phyloP scores from a whole-genome alignment of 2,329 filamentous ascomycete species.

The Aspergillaceae sp. region DNA sequence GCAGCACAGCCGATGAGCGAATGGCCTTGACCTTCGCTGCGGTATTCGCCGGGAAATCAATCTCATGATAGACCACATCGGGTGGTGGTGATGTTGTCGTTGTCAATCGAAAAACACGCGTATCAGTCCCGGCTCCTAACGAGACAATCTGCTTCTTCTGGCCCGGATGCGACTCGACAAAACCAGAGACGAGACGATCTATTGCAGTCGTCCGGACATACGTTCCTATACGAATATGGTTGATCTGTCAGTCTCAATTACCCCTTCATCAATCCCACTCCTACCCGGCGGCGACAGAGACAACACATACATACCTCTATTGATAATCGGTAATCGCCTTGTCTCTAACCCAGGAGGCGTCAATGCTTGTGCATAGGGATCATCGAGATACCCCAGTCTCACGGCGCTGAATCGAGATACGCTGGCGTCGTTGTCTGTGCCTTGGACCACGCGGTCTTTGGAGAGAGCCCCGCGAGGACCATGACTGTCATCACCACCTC shows the following conservation, averaged over 20 bases:
- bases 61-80: constrained; percentile 71
- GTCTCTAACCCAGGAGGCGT: constrained; percentile 43
- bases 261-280: not conserved
- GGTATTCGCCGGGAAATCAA: constrained; percentile 78
- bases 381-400: constrained; percentile 71
- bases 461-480: constrained; percentile 16
- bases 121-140: constrained; percentile 88
- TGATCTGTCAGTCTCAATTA: constrained; percentile 1
- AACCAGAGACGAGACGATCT: constrained; percentile 64
- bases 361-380: constrained; percentile 68
- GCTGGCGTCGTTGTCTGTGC: constrained; percentile 85
- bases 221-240: constrained; percentile 53
- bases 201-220: constrained; percentile 81
- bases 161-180: constrained; percentile 45
- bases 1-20: constrained; percentile 23
- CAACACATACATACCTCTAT: constrained; percentile 56
- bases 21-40: constrained; percentile 51
- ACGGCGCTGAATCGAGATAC: constrained; percentile 85
- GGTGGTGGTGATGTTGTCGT: constrained; percentile 31
- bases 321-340: constrained; percentile 80
- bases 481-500: constrained; percentile 17
- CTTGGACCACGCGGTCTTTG: constrained; percentile 68
- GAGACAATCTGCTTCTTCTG: constrained; percentile 67
- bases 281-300: no score
- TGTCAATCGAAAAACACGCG: constrained; percentile 68